These are phyloP conservation scores for Leccinum uliginosum DNA, from an alignment of 768 basidiomycete genomes.

Conservation along the genomic window DNA sequence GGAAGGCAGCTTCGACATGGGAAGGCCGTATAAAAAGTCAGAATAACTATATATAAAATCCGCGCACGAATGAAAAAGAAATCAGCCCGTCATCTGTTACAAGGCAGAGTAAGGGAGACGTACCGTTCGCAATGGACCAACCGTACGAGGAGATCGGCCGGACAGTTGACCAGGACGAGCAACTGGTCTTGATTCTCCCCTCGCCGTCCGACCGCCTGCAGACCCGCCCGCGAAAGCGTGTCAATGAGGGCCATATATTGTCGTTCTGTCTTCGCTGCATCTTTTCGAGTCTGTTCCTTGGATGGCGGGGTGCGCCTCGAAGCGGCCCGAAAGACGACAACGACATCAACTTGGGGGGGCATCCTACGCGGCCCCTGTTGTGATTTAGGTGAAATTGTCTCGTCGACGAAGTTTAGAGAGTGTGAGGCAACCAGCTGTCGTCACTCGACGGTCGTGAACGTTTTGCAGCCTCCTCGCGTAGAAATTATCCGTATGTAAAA, in stretches of 20 bases:
- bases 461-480: not conserved
- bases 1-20: slow-evolving; percentile 44
- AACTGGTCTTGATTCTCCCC: slow-evolving; percentile 77
- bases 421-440: not conserved
- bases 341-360: slow-evolving; percentile 64
- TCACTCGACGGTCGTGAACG: not conserved
- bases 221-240: slow-evolving; percentile 55
- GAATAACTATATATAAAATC: slow-evolving; percentile 44
- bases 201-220: slow-evolving; percentile 68
- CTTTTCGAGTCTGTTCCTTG: slow-evolving; percentile 59
- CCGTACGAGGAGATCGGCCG: slow-evolving; percentile 52
- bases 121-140: slow-evolving; percentile 75
- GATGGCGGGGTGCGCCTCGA: slow-evolving; percentile 37
- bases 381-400: not conserved
- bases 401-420: slow-evolving; percentile 2
- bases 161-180: slow-evolving; percentile 72
- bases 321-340: slow-evolving; percentile 64
- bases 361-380: slow-evolving; percentile 19
- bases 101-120: slow-evolving; percentile 21
- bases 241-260: slow-evolving; percentile 67
- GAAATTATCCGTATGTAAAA: not conserved
- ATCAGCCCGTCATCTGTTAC: not conserved
- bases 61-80: not conserved
- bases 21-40: slow-evolving; percentile 74
- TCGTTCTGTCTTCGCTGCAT: slow-evolving; percentile 58